phyloP scores from a whole-genome alignment of 257 asterid genomes.

The Solanum pennellii region DNA sequence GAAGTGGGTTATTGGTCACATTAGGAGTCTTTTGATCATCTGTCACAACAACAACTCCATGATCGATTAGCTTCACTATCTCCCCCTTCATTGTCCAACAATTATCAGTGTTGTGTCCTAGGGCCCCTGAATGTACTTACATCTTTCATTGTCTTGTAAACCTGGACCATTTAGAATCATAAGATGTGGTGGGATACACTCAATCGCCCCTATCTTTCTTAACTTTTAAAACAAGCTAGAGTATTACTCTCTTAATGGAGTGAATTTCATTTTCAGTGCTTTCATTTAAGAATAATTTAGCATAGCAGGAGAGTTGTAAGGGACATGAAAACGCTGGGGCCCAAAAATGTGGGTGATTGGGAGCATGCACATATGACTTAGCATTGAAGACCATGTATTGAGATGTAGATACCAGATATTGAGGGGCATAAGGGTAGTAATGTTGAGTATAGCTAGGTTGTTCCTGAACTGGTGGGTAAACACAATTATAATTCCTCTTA shows the following conservation, averaged over 20 bases:
- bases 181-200: neutral
- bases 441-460: neutral
- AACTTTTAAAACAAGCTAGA: neutral
- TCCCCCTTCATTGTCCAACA: neutral
- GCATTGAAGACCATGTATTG: neutral
- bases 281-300: neutral
- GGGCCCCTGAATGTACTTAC: neutral
- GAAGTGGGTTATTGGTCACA: neutral
- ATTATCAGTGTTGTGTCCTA: neutral
- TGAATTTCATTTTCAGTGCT: neutral
- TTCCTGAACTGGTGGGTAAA: neutral
- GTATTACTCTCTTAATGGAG: neutral
- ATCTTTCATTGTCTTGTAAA: neutral
- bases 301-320: neutral
- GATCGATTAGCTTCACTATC: neutral
- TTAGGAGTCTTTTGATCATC: neutral
- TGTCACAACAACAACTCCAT: neutral
- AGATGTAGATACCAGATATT: neutral
- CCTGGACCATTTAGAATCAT: neutral
- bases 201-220: neutral
- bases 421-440: neutral
- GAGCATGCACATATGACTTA: neutral
- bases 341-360: neutral
- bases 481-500: neutral
- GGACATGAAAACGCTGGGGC: neutral